Evolutionary conservation across 2,329 filamentous ascomycete species (phyloP).

Genomic region (Neofusicoccum sp.): DNA sequence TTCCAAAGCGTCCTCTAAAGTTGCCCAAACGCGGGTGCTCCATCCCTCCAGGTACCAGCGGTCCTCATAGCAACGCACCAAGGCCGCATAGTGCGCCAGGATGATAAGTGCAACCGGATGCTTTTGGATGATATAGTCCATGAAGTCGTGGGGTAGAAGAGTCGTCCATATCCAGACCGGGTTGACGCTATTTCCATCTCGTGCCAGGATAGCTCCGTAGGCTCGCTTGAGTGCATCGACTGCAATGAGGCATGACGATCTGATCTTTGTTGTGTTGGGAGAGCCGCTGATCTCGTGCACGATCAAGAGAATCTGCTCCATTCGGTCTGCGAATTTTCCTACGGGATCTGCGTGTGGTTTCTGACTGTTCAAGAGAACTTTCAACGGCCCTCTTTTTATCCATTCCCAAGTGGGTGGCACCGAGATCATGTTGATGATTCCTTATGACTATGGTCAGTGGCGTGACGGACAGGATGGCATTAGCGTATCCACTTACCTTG

Average conservation of each 20-base stretch:
- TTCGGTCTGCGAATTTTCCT: neutral
- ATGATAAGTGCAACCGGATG: neutral
- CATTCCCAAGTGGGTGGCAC: neutral
- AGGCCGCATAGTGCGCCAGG: neutral
- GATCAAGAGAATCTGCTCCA: neutral
- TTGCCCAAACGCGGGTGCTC: neutral
- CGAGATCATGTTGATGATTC: conserved; percentile 1
- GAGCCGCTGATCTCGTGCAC: neutral
- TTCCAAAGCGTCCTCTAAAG: neutral
- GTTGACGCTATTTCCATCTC: neutral
- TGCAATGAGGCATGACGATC: neutral
- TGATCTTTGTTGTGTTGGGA: neutral
- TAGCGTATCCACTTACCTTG: no score
- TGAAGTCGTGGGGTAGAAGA: neutral
- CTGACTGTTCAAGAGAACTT: neutral
- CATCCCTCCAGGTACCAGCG: neutral
- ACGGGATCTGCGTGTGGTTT: neutral
- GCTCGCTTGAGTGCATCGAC: neutral
- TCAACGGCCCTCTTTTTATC: neutral
- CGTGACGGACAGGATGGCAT: neutral
- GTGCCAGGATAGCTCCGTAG: neutral
- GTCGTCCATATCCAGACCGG: neutral
- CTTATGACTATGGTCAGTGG: neutral
- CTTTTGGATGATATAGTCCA: neutral
- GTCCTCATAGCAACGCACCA: neutral